Evolutionary conservation across 2,329 filamentous ascomycete species (phyloP).

Genomic region (Colletotrichum eremochloae): DNA sequence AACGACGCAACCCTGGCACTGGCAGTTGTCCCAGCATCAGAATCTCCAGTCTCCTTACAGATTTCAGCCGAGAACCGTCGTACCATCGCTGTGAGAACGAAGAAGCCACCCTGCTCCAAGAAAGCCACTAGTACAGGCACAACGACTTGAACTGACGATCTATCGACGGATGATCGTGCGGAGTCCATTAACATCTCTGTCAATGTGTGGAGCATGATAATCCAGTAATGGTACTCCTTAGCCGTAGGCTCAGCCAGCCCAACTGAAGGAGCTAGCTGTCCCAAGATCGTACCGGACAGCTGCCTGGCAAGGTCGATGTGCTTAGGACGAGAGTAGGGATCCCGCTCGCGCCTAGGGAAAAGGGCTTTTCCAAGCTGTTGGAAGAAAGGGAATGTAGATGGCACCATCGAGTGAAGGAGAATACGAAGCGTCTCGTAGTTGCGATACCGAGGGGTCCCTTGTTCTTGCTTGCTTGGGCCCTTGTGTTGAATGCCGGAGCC

Average conservation of each 20-base stretch:
- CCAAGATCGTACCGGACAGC: slow-evolving; percentile 78
- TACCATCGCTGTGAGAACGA: slow-evolving; percentile 79
- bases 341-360: slow-evolving; percentile 79
- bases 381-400: slow-evolving; percentile 86
- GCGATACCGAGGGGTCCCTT: slow-evolving; percentile 63
- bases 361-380: slow-evolving; percentile 87
- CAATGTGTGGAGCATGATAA: slow-evolving; percentile 82
- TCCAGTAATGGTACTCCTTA: slow-evolving; percentile 83
- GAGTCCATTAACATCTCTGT: slow-evolving; percentile 83
- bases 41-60: slow-evolving; percentile 50
- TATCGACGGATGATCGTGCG: slow-evolving; percentile 61
- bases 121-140: slow-evolving; percentile 89
- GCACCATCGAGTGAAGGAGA: slow-evolving; percentile 82
- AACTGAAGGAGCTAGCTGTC: slow-evolving; percentile 70
- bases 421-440: slow-evolving; percentile 85
- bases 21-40: slow-evolving; percentile 36
- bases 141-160: slow-evolving; percentile 66
- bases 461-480: slow-evolving; percentile 60
- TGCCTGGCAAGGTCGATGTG: slow-evolving; percentile 72
- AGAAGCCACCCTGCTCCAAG: slow-evolving; percentile 83
- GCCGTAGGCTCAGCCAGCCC: slow-evolving; percentile 61
- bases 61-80: slow-evolving; percentile 74
- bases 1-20: slow-evolving; percentile 50
- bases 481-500: slow-evolving; percentile 46
- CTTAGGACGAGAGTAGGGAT: slow-evolving; percentile 68